A percentile compares a stretch with the other conserved stretches of the same genome.
Conservation (phyloP, 345 rosid species). For the Acer campestre region DNA sequence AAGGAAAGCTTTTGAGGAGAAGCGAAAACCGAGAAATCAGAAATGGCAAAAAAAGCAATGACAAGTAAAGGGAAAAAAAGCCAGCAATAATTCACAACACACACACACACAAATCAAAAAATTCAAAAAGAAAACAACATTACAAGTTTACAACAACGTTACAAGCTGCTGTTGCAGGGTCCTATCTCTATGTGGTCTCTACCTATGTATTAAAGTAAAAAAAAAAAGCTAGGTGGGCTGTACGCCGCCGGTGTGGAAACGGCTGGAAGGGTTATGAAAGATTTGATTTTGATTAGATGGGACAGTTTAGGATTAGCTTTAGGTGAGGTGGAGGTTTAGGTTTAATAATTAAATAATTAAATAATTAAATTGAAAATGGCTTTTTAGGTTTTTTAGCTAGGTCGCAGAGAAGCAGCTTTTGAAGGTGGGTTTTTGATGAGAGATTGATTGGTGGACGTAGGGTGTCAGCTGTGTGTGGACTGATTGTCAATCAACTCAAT, state of each 20-base stretch:
- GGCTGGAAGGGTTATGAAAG: not conserved
- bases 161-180: not conserved
- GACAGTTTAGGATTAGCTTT: slow-evolving; percentile 5
- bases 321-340: not conserved
- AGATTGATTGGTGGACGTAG: slow-evolving; percentile 23
- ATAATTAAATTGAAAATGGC: not conserved
- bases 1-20: slow-evolving; percentile 16
- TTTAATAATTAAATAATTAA: too few species aligned
- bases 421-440: slow-evolving; percentile 11
- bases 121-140: too few species aligned
- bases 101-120: slow-evolving; percentile 12
- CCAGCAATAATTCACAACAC: slow-evolving; percentile 17
- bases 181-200: not conserved
- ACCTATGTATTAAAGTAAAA: not conserved
- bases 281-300: slow-evolving; percentile 10
- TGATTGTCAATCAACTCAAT: slow-evolving; percentile 5
- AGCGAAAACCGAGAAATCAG: slow-evolving; percentile 23
- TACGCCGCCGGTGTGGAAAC: slow-evolving; percentile 30
- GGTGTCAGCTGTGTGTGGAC: not conserved
- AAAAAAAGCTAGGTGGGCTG: not conserved
- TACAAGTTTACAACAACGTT: too few species aligned
- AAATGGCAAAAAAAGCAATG: not conserved
- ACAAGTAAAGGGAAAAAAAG: not conserved
- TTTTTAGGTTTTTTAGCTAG: not conserved
- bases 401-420: slow-evolving; percentile 2